phyloP scores from a whole-genome alignment of 2,329 filamentous ascomycete genomes.

The Claviceps sp. region DNA sequence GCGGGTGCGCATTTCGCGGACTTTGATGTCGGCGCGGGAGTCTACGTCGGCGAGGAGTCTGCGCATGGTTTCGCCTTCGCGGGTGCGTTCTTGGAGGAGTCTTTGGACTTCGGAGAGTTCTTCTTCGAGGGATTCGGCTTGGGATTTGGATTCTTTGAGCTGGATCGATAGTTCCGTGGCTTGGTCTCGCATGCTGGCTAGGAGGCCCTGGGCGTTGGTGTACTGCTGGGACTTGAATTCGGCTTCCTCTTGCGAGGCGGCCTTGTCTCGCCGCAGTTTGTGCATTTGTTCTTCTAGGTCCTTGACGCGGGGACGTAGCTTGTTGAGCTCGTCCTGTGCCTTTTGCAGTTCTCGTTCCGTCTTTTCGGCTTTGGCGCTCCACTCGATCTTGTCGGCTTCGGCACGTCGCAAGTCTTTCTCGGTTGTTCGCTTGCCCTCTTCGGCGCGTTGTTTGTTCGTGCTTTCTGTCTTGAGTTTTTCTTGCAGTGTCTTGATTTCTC shows the following conservation, averaged over 20 bases:
- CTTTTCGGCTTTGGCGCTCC: constrained; percentile 61
- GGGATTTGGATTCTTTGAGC: constrained; percentile 74
- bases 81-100: constrained; percentile 72
- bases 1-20: constrained; percentile 77
- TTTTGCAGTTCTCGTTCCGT: constrained; percentile 54
- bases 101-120: constrained; percentile 81
- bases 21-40: constrained; percentile 63
- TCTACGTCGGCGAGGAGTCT: constrained; percentile 78
- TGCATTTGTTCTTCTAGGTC: constrained; percentile 63
- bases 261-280: constrained; percentile 55
- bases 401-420: constrained; percentile 66
- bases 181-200: constrained; percentile 90
- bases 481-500: constrained; percentile 63
- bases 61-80: constrained; percentile 92
- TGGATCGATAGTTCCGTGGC: constrained; percentile 77
- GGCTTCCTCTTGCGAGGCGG: constrained; percentile 60
- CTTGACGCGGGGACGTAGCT: constrained; percentile 45
- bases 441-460: constrained; percentile 55
- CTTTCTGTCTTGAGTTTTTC: constrained; percentile 68
- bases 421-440: constrained; percentile 63
- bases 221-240: constrained; percentile 79
- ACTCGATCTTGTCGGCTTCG: constrained; percentile 68
- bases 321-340: constrained; percentile 59
- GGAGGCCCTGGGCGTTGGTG: constrained; percentile 67
- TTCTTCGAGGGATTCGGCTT: constrained; percentile 79